Evolutionary conservation across 257 asterid species (phyloP).

Genomic region (Solanum sejunctum): DNA sequence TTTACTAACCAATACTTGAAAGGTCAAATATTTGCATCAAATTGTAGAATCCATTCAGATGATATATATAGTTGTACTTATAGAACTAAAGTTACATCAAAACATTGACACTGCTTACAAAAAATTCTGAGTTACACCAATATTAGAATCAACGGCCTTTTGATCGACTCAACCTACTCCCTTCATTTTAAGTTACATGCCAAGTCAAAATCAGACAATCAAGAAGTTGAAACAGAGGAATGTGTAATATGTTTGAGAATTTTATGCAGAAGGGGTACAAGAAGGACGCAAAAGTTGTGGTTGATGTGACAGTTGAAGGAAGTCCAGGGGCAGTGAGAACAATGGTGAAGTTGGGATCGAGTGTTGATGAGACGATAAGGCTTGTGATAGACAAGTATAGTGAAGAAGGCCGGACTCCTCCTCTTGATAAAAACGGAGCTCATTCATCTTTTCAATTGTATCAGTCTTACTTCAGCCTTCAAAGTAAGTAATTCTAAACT

Average conservation of each 20-base stretch:
- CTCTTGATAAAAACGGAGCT: slow-evolving; percentile 20
- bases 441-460: slow-evolving; percentile 40
- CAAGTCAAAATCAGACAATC: neutral
- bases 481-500: slow-evolving; percentile 30
- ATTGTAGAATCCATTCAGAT: neutral
- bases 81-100: neutral
- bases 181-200: neutral
- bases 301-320: slow-evolving; percentile 62
- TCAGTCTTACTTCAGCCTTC: slow-evolving; percentile 57
- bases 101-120: neutral
- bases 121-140: neutral
- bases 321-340: slow-evolving; percentile 68
- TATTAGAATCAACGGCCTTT: no score
- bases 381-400: slow-evolving; percentile 36
- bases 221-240: neutral
- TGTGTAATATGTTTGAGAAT: neutral
- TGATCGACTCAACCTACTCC: no score
- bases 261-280: slow-evolving; percentile 19
- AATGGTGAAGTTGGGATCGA: slow-evolving; percentile 59
- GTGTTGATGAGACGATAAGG: slow-evolving; percentile 45
- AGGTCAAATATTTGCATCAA: neutral
- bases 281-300: slow-evolving; percentile 61
- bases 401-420: slow-evolving; percentile 66
- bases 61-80: neutral
- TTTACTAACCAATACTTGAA: neutral